Evolutionary conservation across 805 yeast genomes (phyloP).

Genomic region (Maudiozyma barnettii): DNA sequence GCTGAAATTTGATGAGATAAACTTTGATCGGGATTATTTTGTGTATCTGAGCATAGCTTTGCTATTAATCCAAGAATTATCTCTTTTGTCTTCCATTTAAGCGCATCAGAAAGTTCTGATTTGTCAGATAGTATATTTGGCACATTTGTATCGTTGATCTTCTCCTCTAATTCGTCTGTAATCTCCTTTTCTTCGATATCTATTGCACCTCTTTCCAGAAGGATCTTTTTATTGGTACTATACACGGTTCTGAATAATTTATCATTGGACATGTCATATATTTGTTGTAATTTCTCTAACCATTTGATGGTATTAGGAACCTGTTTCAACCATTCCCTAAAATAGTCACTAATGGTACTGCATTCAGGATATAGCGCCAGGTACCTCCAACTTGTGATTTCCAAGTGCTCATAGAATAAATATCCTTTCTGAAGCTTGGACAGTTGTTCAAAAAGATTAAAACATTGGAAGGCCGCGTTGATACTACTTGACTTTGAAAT

Average conservation of each 20-base stretch:
- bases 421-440: slow-evolving; percentile 43
- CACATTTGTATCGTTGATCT: slow-evolving; percentile 27
- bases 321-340: slow-evolving; percentile 53
- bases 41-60: slow-evolving; percentile 7
- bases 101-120: slow-evolving; percentile 14
- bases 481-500: slow-evolving; percentile 39
- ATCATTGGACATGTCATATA: slow-evolving; percentile 38
- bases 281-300: slow-evolving; percentile 46
- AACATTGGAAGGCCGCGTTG: slow-evolving; percentile 35
- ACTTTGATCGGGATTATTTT: slow-evolving; percentile 1
- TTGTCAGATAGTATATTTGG: background rate
- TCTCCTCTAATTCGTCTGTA: slow-evolving; percentile 40
- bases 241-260: slow-evolving; percentile 35
- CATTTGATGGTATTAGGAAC: slow-evolving; percentile 39
- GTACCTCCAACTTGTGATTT: slow-evolving; percentile 52
- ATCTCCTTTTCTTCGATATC: slow-evolving; percentile 29
- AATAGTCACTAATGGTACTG: slow-evolving; percentile 35
- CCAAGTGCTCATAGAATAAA: slow-evolving; percentile 37
- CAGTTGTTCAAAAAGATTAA: slow-evolving; percentile 50
- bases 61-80: slow-evolving; percentile 31
- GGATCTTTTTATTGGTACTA: slow-evolving; percentile 34
- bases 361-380: slow-evolving; percentile 39
- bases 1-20: slow-evolving; percentile 42
- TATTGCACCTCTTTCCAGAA: slow-evolving; percentile 30
- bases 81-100: slow-evolving; percentile 37